phyloP scores from a whole-genome alignment of 176 grass and related monocot species.

The Saccharum spontaneum region DNA sequence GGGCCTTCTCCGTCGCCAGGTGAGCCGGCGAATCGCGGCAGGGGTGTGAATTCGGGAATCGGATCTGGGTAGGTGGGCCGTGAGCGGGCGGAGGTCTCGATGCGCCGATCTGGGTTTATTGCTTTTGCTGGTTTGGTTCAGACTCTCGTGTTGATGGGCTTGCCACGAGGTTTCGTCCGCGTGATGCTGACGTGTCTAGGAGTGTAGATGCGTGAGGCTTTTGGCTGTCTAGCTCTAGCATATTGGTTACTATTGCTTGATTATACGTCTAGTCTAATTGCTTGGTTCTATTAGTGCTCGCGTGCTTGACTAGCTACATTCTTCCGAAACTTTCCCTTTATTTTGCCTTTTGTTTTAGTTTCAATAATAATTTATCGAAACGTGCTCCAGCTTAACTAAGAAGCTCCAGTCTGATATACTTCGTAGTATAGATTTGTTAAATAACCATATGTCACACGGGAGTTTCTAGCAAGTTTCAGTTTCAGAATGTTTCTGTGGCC shows the following conservation, averaged over 20 bases:
- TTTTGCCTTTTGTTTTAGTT: neutral
- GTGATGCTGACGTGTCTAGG: slow-evolving; percentile 32
- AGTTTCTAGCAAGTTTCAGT: neutral
- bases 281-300: neutral
- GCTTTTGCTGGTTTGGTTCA: slow-evolving; percentile 1
- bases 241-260: neutral
- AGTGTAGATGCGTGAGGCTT: neutral
- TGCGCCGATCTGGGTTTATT: slow-evolving; percentile 28
- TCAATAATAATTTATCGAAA: neutral
- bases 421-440: slow-evolving; percentile 3
- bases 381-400: neutral
- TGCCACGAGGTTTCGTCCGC: slow-evolving; percentile 22
- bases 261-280: neutral
- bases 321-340: neutral
- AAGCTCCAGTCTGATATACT: neutral
- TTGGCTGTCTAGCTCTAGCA: neutral
- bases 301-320: neutral
- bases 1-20: slow-evolving; percentile 89
- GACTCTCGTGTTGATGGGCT: slow-evolving; percentile 4
- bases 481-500: neutral
- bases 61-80: slow-evolving; percentile 21
- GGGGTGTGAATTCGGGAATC: neutral
- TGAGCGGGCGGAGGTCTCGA: slow-evolving; percentile 38
- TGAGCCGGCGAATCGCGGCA: slow-evolving; percentile 35
- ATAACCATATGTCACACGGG: neutral